A percentile compares a stretch with the other conserved stretches of the same genome.
Conservation (phyloP, 768 basidiomycete genomes). For the Xerocomellus chrysenteron region DNA sequence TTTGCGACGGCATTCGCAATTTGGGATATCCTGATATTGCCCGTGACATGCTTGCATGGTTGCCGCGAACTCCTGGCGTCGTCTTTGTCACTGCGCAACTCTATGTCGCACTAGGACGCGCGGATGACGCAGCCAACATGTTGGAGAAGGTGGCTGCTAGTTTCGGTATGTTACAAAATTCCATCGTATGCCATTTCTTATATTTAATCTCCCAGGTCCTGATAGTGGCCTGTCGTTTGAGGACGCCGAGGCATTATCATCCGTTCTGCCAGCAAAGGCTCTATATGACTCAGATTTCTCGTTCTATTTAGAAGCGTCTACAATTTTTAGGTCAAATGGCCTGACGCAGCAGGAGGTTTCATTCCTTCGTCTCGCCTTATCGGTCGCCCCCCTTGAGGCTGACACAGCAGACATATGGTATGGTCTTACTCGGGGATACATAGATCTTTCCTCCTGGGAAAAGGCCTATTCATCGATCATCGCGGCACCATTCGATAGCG, state of each 20-base stretch:
- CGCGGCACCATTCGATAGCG: conserved; percentile 67
- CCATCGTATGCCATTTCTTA: neutral
- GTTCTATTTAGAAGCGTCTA: conserved; percentile 76
- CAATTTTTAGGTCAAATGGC: conserved; percentile 65
- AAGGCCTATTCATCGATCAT: conserved; percentile 84
- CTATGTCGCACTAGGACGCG: conserved; percentile 61
- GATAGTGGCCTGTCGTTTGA: conserved; percentile 54
- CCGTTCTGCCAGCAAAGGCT: conserved; percentile 58
- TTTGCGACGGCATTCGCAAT: conserved; percentile 67
- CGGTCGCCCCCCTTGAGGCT: conserved; percentile 51
- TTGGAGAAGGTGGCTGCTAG: conserved; percentile 74
- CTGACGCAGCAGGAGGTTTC: conserved; percentile 60
- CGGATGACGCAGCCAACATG: conserved; percentile 69
- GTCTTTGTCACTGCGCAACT: conserved; percentile 72
- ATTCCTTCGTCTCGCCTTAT: conserved; percentile 80
- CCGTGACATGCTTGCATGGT: conserved; percentile 67
- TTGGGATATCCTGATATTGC: conserved; percentile 63
- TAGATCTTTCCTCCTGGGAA: conserved; percentile 73
- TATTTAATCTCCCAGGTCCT: conserved; percentile 36
- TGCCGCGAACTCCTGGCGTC: conserved; percentile 75
- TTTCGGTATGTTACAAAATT: conserved; percentile 56
- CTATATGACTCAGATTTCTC: conserved; percentile 60
- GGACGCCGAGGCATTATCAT: conserved; percentile 60
- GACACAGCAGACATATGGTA: conserved; percentile 77
- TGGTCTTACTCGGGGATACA: conserved; percentile 71